Percentiles rank a stretch among this genome's conserved stretches.
Evolutionary conservation across 306 rosid genomes (phyloP).

Genomic region (Cucurbita maxima): DNA sequence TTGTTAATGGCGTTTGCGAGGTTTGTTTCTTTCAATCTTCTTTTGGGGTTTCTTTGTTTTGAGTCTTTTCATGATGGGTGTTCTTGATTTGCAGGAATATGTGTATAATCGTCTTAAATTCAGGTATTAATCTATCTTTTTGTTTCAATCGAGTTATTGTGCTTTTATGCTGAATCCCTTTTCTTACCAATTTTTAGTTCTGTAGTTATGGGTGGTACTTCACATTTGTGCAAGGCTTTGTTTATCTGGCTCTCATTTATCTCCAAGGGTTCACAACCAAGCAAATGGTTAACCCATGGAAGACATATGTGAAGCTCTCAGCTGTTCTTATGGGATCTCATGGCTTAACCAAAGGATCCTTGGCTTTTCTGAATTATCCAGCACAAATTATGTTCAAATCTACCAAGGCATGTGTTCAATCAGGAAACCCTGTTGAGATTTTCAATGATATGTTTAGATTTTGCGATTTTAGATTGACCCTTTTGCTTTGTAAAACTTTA

Average conservation of each 20-base stretch:
- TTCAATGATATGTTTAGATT: neutral
- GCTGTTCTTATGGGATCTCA: conserved; percentile 61
- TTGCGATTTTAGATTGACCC: neutral
- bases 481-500: conserved; percentile 9
- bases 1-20: conserved; percentile 54
- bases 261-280: conserved; percentile 45
- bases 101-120: conserved; percentile 49
- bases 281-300: conserved; percentile 55
- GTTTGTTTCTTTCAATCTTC: conserved; percentile 14
- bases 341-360: conserved; percentile 50
- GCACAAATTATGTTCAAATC: conserved; percentile 69
- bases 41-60: neutral
- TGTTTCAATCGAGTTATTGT: neutral
- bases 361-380: conserved; percentile 53
- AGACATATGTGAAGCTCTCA: conserved; percentile 42
- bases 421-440: neutral
- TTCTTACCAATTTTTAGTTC: neutral
- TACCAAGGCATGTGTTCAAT: conserved; percentile 24
- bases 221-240: conserved; percentile 60
- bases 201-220: conserved; percentile 60
- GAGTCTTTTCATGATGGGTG: neutral
- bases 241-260: conserved; percentile 29
- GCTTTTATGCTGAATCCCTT: neutral
- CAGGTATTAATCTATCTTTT: conserved; percentile 19
- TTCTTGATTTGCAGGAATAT: conserved; percentile 26